These are phyloP conservation scores for Coemansia nantahalensis DNA, from an alignment of 192 early-diverging fungal genomes.

Conservation along the genomic window DNA sequence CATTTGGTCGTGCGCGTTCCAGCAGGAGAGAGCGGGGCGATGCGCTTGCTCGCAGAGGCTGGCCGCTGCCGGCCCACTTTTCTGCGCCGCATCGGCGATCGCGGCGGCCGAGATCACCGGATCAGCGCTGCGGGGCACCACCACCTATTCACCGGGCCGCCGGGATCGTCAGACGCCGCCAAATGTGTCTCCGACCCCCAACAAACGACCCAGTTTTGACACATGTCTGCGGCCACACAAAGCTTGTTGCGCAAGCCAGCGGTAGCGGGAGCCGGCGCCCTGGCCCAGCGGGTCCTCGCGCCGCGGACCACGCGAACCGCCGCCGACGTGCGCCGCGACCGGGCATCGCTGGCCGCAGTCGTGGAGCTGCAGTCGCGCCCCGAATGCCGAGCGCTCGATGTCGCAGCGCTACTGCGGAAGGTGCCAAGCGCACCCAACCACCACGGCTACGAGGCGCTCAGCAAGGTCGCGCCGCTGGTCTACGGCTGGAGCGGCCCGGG, in stretches of 20 bases:
- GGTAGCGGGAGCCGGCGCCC: slow-evolving; percentile 2
- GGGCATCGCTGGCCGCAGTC: slow-evolving; percentile 26
- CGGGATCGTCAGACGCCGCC: too few relatives aligned
- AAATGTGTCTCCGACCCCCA: too few relatives aligned
- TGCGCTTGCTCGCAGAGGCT: too few relatives aligned
- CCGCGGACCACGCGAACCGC: slow-evolving; percentile 5
- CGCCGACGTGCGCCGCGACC: slow-evolving; percentile 25
- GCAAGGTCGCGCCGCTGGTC: slow-evolving; percentile 25
- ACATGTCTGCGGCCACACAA: not conserved
- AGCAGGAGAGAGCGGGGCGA: too few relatives aligned
- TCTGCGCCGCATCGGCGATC: too few relatives aligned
- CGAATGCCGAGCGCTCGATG: slow-evolving; percentile 15
- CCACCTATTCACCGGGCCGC: too few relatives aligned
- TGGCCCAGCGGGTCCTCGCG: slow-evolving; percentile 19
- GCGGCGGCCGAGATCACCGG: too few relatives aligned
- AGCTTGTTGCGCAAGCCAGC: not conserved
- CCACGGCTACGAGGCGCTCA: slow-evolving; percentile 24
- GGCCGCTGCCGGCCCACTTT: too few relatives aligned
- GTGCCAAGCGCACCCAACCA: slow-evolving; percentile 19
- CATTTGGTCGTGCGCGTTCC: too few relatives aligned
- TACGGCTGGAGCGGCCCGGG: slow-evolving; percentile 20
- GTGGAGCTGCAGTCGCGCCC: slow-evolving; percentile 13
- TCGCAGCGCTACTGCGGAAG: not conserved
- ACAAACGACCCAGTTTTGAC: too few relatives aligned
- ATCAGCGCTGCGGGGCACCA: too few relatives aligned